Conservation (phyloP, 768 basidiomycete genomes). For the Kwoniella dejecticola region DNA sequence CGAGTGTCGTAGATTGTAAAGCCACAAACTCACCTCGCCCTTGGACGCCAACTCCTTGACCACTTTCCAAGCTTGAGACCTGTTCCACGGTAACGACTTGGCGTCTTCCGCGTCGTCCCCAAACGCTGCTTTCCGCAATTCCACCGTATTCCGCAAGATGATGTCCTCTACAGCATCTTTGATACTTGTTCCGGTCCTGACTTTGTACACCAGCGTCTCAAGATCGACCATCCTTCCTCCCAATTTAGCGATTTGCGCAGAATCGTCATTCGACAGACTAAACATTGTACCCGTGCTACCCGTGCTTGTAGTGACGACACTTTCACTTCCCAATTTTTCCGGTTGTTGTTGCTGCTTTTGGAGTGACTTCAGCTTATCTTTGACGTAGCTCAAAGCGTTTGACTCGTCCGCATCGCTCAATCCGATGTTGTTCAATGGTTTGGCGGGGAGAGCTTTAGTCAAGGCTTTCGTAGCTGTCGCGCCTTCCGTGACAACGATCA, state of each 20-base stretch:
- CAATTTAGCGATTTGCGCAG: slow-evolving; percentile 67
- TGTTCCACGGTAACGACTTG: slow-evolving; percentile 76
- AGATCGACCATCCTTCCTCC: slow-evolving; percentile 78
- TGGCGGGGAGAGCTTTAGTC: slow-evolving; percentile 80
- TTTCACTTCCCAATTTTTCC: not conserved
- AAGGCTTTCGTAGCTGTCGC: slow-evolving; percentile 82
- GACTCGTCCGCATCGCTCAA: slow-evolving; percentile 81
- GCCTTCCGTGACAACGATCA: slow-evolving; percentile 86
- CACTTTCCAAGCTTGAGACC: slow-evolving; percentile 84
- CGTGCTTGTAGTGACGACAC: not conserved
- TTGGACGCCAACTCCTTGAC: slow-evolving; percentile 70
- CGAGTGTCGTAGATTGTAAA: not conserved
- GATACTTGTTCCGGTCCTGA: slow-evolving; percentile 70
- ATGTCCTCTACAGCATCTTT: slow-evolving; percentile 89
- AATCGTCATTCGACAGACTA: slow-evolving; percentile 65
- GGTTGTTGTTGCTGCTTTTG: not conserved
- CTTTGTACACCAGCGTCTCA: slow-evolving; percentile 72
- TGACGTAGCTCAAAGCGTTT: slow-evolving; percentile 78
- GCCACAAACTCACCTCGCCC: slow-evolving; percentile 57
- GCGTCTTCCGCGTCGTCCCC: slow-evolving; percentile 90
- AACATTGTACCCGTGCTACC: slow-evolving; percentile 13
- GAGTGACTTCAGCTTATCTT: slow-evolving; percentile 68
- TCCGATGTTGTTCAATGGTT: slow-evolving; percentile 74
- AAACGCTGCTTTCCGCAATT: slow-evolving; percentile 86
- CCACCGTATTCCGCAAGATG: slow-evolving; percentile 72